Conservation (phyloP, 345 rosid species). For the Leavenworthia alabamica region DNA sequence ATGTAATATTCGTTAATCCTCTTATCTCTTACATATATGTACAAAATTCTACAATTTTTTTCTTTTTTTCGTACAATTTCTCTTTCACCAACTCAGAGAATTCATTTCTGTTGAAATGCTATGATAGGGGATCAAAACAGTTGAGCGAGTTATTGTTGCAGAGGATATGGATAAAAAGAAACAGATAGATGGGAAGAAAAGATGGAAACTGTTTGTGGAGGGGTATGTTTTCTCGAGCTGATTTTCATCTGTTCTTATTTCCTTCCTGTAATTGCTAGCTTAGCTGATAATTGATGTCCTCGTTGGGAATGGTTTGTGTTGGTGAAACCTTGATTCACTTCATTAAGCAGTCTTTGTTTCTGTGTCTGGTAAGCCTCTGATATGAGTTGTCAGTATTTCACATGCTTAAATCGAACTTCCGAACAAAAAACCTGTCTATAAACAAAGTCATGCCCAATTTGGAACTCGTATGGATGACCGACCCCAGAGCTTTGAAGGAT, state of each 20-base stretch:
- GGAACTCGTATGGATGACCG: not conserved
- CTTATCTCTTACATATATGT: not conserved
- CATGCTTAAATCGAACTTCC: not conserved
- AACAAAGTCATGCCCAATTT: not conserved
- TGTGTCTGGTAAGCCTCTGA: slow-evolving; percentile 9
- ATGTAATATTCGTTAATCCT: slow-evolving; percentile 44
- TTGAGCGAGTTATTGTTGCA: slow-evolving; percentile 74
- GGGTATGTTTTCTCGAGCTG: slow-evolving; percentile 50
- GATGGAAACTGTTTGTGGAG: slow-evolving; percentile 69
- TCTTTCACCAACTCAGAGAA: not conserved
- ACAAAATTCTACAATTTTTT: not conserved
- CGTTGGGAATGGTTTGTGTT: not conserved
- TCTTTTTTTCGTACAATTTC: not conserved
- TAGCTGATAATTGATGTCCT: slow-evolving; percentile 4
- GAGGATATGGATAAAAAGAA: slow-evolving; percentile 46
- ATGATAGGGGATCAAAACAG: slow-evolving; percentile 82
- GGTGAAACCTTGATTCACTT: slow-evolving; percentile 6
- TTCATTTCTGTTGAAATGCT: slow-evolving; percentile 16
- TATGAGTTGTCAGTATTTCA: not conserved
- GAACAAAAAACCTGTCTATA: not conserved
- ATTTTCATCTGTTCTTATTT: not conserved
- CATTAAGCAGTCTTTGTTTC: slow-evolving; percentile 1
- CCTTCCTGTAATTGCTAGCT: not conserved
- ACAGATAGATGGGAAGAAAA: slow-evolving; percentile 34
- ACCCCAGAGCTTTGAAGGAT: not conserved